Evolutionary conservation across 2,329 filamentous ascomycete genomes (phyloP), one percentile per base, ranked within the genome.

Genomic region (Alternaria gansuensis): DNA sequence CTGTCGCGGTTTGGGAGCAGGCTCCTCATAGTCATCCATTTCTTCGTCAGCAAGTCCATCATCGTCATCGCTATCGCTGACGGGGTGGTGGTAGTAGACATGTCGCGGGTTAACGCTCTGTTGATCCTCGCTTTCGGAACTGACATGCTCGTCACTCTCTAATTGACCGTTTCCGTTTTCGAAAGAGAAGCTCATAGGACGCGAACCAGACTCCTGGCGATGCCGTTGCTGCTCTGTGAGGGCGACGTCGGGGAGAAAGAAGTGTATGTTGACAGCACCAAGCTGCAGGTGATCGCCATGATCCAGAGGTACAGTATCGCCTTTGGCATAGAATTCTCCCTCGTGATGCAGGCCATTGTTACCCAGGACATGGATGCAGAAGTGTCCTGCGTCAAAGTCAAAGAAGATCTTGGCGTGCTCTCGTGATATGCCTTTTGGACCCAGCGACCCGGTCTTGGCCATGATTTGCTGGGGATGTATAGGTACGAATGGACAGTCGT

Each of bases 321-420:
- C 70, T 21, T 63, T 62, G 2, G 55, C 37, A 21, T 64, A 63
- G 39, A 74, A 75, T 0, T 56, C 14, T 10, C 63, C 63, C 43
- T 77, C 73, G 43, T 77, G 72, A 46, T 87, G 83, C 69, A 90
- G 87, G 5, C 90, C 89, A 66, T 92, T 92, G 62, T 82, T 78
- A 34, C 87, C 86, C 49, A 87, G 80, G 2, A 88, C 83, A 53
- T 84, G 79, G 45, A 90, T 86, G 71, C 91, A 86, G 69, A 91
- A 93, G 6, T 85, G 80, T 21, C 85, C 82, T 39, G 82, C 82
- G 11, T 86, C 80, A 61, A 85, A 82, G 68, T 90, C 90, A 77
- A 88, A 93, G 45, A 85, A 81, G 66, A 94, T 91, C 68, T 87
- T 88, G 48, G 91, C 81, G 74, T 94, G 91, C 66, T 89, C 82